A percentile compares a stretch with the other conserved stretches of the same genome.
Conservation (phyloP, 352 stramenopile species). For the Phytophthora crassamura region DNA sequence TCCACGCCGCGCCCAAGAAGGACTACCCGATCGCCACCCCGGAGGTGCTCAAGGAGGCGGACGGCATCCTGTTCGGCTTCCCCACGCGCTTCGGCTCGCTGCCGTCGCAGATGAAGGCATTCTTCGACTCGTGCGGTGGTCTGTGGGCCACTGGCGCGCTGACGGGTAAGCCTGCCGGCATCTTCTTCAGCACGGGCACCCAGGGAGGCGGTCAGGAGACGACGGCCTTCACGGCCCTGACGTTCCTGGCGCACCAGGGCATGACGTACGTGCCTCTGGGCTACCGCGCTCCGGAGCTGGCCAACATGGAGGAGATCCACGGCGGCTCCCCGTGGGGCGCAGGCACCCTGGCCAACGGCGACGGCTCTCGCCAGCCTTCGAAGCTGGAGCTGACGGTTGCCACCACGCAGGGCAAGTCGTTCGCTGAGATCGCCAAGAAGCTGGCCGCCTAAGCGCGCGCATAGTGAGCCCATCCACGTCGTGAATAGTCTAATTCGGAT, state of each 20-base stretch:
- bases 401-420: conserved; percentile 77
- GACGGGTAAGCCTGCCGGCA: conserved; percentile 18
- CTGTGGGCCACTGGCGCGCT: conserved; percentile 14
- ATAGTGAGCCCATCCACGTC: background rate
- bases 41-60: conserved; percentile 18
- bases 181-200: no score
- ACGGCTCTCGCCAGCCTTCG: conserved; percentile 52
- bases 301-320: no score
- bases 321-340: no score
- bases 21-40: conserved; percentile 25
- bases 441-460: conserved; percentile 50
- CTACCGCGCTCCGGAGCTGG: conserved; percentile 18
- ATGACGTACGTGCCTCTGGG: conserved; percentile 21
- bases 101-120: conserved; percentile 25
- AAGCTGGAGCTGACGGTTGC: conserved; percentile 74
- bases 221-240: conserved; percentile 21
- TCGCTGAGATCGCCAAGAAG: conserved; percentile 79
- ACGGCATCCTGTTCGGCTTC: conserved; percentile 29
- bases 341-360: conserved; percentile 10
- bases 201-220: conserved; percentile 24
- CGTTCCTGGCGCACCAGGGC: conserved; percentile 24
- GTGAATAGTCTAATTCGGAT: conserved; percentile 22
- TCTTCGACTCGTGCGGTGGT: conserved; percentile 28
- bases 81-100: conserved; percentile 26
- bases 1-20: conserved; percentile 27